Percentiles rank a stretch among this genome's conserved stretches.
These are phyloP conservation scores for Magnusiomyces tetraspermus DNA, from an alignment of 1,139 yeast genomes.

Conservation along the genomic window DNA sequence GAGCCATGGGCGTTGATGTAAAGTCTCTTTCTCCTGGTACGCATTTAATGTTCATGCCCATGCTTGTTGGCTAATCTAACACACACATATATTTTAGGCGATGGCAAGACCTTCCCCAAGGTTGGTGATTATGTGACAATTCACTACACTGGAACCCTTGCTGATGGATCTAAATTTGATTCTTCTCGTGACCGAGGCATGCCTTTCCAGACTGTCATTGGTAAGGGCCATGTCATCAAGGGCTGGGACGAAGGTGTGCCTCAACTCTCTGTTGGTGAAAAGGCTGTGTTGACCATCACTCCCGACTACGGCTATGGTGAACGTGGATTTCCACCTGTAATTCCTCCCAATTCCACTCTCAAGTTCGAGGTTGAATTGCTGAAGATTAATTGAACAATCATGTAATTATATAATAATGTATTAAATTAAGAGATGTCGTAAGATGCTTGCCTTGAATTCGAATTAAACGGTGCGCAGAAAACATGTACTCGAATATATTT, in stretches of 20 bases:
- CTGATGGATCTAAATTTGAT: constrained; percentile 90
- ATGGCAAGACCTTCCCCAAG: constrained; percentile 78
- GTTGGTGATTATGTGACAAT: constrained; percentile 73
- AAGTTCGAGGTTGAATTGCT: too few species aligned
- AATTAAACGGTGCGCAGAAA: too few species aligned
- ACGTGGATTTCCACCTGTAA: constrained; percentile 93
- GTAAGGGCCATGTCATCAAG: constrained; percentile 90
- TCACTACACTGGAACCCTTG: constrained; percentile 92
- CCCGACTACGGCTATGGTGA: constrained; percentile 89
- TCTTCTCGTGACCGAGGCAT: constrained; percentile 88
- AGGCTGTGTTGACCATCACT: constrained; percentile 84
- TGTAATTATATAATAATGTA: too few species aligned
- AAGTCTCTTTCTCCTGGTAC: constrained; percentile 28
- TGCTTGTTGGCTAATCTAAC: not conserved
- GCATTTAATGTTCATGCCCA: not conserved
- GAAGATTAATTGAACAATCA: too few species aligned
- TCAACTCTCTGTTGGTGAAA: constrained; percentile 82
- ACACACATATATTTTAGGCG: constrained; percentile 35
- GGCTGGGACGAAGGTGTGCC: constrained; percentile 97
- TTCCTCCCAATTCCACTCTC: too few species aligned
- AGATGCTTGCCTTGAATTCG: too few species aligned
- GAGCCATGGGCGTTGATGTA: constrained; percentile 33
- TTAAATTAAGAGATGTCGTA: too few species aligned
- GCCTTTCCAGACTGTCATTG: constrained; percentile 88
- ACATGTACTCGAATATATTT: too few species aligned